phyloP scores from a whole-genome alignment of 108 stramenopile genomes.

The Nitzschia inconspicua region DNA sequence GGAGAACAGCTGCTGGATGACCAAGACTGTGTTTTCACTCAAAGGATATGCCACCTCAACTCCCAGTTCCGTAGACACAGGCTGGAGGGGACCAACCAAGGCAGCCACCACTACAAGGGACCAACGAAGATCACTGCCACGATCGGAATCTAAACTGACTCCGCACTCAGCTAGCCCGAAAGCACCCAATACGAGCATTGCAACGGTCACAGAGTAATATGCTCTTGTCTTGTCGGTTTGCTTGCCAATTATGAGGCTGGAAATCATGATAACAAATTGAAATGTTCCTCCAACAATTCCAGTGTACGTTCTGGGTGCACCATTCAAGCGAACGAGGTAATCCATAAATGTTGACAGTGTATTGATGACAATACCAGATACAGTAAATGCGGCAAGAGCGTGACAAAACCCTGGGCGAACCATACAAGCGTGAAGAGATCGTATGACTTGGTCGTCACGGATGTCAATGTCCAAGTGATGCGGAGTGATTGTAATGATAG shows the following conservation, averaged over 20 bases:
- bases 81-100: constrained; percentile 79
- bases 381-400: constrained; percentile 64
- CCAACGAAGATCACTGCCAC: constrained; percentile 63
- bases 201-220: constrained; percentile 66
- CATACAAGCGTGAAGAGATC: constrained; percentile 76
- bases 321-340: constrained; percentile 75
- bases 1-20: constrained; percentile 83
- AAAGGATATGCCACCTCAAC: constrained; percentile 83
- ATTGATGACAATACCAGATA: constrained; percentile 79
- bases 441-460: constrained; percentile 83
- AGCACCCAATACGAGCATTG: constrained; percentile 74
- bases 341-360: constrained; percentile 78
- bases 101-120: constrained; percentile 70
- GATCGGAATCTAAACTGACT: constrained; percentile 73
- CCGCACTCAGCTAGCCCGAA: constrained; percentile 85
- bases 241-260: constrained; percentile 64
- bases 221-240: constrained; percentile 54
- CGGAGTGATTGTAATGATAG: constrained; percentile 62
- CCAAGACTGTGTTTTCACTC: constrained; percentile 83
- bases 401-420: constrained; percentile 76
- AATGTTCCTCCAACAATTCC: constrained; percentile 79
- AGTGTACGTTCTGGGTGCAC: constrained; percentile 67
- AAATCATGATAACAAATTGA: constrained; percentile 71
- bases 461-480: constrained; percentile 83
- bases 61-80: constrained; percentile 80